These are phyloP conservation scores for Penicillium sp. DNA, from an alignment of 2,329 filamentous ascomycete species.

Conservation along the genomic window DNA sequence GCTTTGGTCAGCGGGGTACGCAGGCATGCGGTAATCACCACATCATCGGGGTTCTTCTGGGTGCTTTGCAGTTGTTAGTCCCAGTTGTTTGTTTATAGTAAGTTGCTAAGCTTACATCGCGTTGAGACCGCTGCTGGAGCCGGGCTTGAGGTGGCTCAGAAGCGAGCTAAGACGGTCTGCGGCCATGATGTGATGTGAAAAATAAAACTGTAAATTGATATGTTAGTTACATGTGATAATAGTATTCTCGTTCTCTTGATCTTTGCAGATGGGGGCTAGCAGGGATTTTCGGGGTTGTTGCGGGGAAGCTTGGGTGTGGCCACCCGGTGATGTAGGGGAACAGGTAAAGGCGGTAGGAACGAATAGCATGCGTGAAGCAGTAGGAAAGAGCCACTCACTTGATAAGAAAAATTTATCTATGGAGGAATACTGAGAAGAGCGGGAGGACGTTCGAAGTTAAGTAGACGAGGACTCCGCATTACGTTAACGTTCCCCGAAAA, in stretches of 20 bases:
- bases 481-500: constrained; percentile 16
- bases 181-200: constrained; percentile 59
- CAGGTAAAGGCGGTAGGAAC: background rate
- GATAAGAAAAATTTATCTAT: background rate
- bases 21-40: constrained; percentile 91
- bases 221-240: background rate
- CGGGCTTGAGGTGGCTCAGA: constrained; percentile 74
- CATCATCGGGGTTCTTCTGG: constrained; percentile 90
- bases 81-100: background rate
- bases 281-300: constrained; percentile 13
- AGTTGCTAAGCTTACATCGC: constrained; percentile 66
- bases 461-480: constrained; percentile 16
- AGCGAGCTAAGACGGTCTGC: constrained; percentile 84
- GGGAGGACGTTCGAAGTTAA: background rate
- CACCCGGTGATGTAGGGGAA: background rate
- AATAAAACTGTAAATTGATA: background rate
- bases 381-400: constrained; percentile 13
- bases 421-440: background rate
- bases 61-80: constrained; percentile 60
- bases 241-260: background rate
- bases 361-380: background rate
- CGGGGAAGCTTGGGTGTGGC: constrained; percentile 21
- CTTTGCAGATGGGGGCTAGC: background rate
- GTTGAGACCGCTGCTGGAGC: constrained; percentile 68
- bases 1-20: constrained; percentile 88